Conservation (phyloP, 169 alveolate species). For the Cyclospora cayetanensis region DNA sequence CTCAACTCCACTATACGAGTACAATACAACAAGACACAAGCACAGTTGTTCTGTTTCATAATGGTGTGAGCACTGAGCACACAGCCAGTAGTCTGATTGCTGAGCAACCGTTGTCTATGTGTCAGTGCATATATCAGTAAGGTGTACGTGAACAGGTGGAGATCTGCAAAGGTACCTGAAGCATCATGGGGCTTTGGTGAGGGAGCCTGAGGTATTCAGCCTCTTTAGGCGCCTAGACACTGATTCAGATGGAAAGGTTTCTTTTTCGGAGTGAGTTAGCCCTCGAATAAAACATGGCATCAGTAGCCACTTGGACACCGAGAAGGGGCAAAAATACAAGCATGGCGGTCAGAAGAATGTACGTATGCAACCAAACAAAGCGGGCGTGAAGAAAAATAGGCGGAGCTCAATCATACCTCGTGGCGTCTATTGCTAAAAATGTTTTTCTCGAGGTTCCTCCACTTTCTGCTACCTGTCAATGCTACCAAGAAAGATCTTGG, state of each 20-base stretch:
- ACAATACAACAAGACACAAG: too few species aligned
- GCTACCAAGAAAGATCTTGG: constrained; percentile 40
- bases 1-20: too few species aligned
- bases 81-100: too few species aligned
- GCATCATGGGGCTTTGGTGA: constrained; percentile 55
- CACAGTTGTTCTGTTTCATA: neutral
- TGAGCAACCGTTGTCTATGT: too few species aligned
- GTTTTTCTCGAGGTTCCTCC: constrained; percentile 50
- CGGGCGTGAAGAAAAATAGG: neutral
- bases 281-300: neutral
- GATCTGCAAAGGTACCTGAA: constrained; percentile 60
- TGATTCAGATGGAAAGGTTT: constrained; percentile 64
- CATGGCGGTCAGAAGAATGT: too few species aligned
- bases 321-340: neutral
- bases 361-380: neutral
- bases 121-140: neutral
- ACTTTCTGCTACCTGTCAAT: constrained; percentile 54
- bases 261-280: constrained; percentile 66
- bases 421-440: neutral
- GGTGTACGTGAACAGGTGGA: constrained; percentile 45
- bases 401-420: neutral
- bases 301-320: too few species aligned
- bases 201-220: constrained; percentile 67
- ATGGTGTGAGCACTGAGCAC: too few species aligned
- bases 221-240: constrained; percentile 70